Percentiles rank a stretch among this genome's conserved stretches.
phyloP scores from a whole-genome alignment of 495 filamentous ascomycete species.

The Lindgomyces ingoldianus region DNA sequence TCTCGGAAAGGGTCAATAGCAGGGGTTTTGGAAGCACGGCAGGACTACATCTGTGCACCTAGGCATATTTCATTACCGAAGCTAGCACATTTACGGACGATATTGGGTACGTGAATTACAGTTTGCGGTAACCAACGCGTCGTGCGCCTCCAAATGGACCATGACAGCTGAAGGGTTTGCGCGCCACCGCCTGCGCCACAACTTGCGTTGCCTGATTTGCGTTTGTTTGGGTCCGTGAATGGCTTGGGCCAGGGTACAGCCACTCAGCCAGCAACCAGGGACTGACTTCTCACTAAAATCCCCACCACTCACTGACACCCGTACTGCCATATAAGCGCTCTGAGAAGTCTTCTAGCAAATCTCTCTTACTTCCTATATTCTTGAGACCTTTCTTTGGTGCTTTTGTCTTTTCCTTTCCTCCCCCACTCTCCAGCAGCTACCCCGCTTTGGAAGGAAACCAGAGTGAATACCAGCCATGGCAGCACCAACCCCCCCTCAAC shows the following conservation, averaged over 20 bases:
- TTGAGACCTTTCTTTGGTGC: neutral
- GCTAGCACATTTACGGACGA: neutral
- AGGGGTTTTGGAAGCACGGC: too few species aligned
- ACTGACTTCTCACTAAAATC: neutral
- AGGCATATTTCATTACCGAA: too few species aligned
- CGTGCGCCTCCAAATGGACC: too few species aligned
- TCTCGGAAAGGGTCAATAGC: too few species aligned
- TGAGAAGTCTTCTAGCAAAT: neutral
- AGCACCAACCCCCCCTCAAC: conserved; percentile 31
- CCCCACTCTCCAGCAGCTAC: neutral
- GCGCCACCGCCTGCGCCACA: neutral
- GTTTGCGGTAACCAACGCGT: too few species aligned
- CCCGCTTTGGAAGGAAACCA: neutral
- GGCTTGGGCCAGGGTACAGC: conserved; percentile 13
- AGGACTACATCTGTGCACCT: too few species aligned
- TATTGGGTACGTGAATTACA: neutral
- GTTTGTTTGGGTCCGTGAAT: neutral
- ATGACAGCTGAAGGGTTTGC: neutral
- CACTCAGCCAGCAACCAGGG: conserved; percentile 2
- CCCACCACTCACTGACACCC: conserved; percentile 16
- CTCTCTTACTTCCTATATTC: neutral
- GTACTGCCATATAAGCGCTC: conserved; percentile 11
- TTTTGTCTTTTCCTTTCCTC: conserved; percentile 1
- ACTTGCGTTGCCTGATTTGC: neutral
- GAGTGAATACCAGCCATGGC: conserved; percentile 29